phyloP scores from a whole-genome alignment of 1,139 yeast genomes.

The Magnusiomyces suaveolens region DNA sequence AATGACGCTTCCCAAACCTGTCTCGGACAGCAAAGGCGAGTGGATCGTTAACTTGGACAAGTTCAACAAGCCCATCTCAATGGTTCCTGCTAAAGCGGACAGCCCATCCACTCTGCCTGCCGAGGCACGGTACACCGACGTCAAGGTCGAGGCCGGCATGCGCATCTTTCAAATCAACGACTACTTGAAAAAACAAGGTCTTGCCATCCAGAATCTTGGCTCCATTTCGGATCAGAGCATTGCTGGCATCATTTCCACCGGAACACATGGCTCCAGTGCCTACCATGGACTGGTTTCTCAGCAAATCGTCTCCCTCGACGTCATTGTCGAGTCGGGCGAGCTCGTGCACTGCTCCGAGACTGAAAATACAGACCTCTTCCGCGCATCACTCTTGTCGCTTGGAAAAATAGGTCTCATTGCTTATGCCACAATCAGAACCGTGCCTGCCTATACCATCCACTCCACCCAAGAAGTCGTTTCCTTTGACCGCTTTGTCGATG shows the following conservation, averaged over 20 bases:
- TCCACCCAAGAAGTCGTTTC: constrained; percentile 74
- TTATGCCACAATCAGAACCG: constrained; percentile 75
- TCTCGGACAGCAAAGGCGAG: constrained; percentile 74
- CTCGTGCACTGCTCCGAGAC: constrained; percentile 58
- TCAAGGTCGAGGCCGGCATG: constrained; percentile 88
- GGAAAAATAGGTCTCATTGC: constrained; percentile 90
- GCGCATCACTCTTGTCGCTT: constrained; percentile 75
- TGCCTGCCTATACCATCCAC: constrained; percentile 74
- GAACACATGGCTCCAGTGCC: constrained; percentile 93
- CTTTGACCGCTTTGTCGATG: constrained; percentile 59
- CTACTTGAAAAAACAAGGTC: constrained; percentile 48
- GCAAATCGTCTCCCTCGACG: constrained; percentile 66
- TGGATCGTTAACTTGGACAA: constrained; percentile 86
- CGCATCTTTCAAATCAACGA: constrained; percentile 72
- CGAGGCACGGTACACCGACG: constrained; percentile 52
- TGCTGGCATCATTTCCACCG: constrained; percentile 92
- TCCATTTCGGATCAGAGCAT: constrained; percentile 89
- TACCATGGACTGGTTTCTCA: constrained; percentile 85
- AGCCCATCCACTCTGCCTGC: constrained; percentile 25
- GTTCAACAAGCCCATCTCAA: constrained; percentile 42
- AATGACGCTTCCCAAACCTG: constrained; percentile 75
- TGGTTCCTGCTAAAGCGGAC: constrained; percentile 34
- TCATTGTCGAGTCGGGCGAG: constrained; percentile 61
- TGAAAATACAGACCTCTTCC: constrained; percentile 59
- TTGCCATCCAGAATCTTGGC: constrained; percentile 86